Evolutionary conservation across 352 stramenopile genomes (phyloP).

Genomic region (Globisporangium nunn): DNA sequence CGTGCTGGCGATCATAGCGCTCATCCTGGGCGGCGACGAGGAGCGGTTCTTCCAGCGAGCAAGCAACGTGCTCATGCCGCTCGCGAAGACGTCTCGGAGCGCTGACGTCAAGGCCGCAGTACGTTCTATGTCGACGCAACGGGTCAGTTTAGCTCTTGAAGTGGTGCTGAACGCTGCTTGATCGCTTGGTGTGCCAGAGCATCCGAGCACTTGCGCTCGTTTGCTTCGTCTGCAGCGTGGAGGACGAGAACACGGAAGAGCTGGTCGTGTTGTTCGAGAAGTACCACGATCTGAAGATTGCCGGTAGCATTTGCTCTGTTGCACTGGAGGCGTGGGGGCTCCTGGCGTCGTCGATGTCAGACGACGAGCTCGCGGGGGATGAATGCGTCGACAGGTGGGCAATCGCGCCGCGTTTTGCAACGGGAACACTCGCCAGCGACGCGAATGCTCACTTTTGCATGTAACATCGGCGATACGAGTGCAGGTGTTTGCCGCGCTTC

Average conservation of each 20-base stretch:
- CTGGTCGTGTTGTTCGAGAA: conserved; percentile 57
- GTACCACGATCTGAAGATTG: conserved; percentile 63
- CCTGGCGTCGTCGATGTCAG: conserved; percentile 50
- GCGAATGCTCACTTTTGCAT: background rate
- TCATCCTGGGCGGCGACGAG: conserved; percentile 70
- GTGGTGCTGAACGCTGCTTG: too few species aligned
- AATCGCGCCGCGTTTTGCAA: background rate
- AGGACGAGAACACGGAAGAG: conserved; percentile 68
- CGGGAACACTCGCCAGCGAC: background rate
- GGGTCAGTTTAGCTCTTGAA: too few species aligned
- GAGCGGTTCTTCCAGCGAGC: conserved; percentile 72
- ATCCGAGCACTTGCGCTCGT: conserved; percentile 65
- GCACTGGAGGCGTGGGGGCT: conserved; percentile 73
- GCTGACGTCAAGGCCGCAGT: conserved; percentile 62
- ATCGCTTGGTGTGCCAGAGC: conserved; percentile 18
- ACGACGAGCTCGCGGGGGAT: conserved; percentile 43
- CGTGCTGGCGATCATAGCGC: conserved; percentile 63
- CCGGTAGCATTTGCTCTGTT: conserved; percentile 48
- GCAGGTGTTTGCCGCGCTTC: conserved; percentile 63
- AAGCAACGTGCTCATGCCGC: conserved; percentile 60
- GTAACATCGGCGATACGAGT: background rate
- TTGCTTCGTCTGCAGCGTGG: conserved; percentile 72
- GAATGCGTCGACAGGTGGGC: conserved; percentile 55
- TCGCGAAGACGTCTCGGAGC: conserved; percentile 59
- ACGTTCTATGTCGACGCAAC: conserved; percentile 1